Percentiles rank a stretch among this genome's conserved stretches.
Evolutionary conservation across 805 yeast species (phyloP).

Genomic region (Sugiyamaella valdiviana): DNA sequence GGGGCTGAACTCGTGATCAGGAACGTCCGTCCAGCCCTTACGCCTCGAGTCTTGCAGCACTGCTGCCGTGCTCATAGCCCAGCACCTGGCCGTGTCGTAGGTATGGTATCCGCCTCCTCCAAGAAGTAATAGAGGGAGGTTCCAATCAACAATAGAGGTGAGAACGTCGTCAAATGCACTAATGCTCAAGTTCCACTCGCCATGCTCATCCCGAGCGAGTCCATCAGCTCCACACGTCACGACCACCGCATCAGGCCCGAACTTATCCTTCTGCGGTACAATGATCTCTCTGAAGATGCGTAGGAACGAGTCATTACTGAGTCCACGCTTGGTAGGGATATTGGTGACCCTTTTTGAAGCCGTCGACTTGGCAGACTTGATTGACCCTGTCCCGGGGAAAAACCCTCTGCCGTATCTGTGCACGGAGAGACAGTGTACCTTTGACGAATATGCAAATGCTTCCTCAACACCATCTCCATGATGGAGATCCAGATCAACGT

Average conservation of each 20-base stretch:
- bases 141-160: constrained; percentile 25
- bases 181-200: constrained; percentile 65
- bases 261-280: constrained; percentile 35
- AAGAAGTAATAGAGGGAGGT: constrained; percentile 41
- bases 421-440: constrained; percentile 55
- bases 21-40: constrained; percentile 41
- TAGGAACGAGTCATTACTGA: constrained; percentile 41
- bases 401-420: constrained; percentile 64
- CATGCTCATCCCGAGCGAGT: constrained; percentile 52
- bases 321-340: constrained; percentile 53
- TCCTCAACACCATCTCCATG: constrained; percentile 77
- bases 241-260: constrained; percentile 49
- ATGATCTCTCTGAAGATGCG: constrained; percentile 39
- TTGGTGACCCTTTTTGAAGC: constrained; percentile 42
- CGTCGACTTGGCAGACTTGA: constrained; percentile 26
- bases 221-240: constrained; percentile 76
- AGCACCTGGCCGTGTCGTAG: constrained; percentile 54
- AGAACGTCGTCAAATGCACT: constrained; percentile 41
- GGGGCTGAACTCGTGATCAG: constrained; percentile 45
- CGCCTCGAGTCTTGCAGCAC: constrained; percentile 7
- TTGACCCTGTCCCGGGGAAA: constrained; percentile 64
- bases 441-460: constrained; percentile 51
- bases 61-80: constrained; percentile 39
- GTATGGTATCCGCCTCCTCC: constrained; percentile 80
- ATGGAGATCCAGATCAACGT: constrained; percentile 68